phyloP scores from a whole-genome alignment of 176 grass and related monocot genomes.

The Aechmea fasciata region DNA sequence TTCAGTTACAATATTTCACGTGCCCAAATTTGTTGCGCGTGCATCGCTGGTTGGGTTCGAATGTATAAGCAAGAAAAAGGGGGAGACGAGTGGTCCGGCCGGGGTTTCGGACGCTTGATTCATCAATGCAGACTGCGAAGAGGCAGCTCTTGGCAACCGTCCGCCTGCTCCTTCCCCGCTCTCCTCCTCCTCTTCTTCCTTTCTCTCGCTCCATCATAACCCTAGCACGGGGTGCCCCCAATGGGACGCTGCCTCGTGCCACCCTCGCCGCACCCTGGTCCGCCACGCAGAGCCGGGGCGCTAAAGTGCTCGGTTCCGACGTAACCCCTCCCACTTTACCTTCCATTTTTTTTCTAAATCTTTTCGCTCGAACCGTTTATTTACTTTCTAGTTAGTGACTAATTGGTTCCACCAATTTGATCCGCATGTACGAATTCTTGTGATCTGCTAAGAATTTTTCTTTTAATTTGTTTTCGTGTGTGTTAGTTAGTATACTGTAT shows the following conservation, averaged over 20 bases:
- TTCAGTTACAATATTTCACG: too few species aligned
- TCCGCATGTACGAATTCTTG: too few species aligned
- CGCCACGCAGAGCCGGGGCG: slow-evolving; percentile 50
- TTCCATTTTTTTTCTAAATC: not conserved
- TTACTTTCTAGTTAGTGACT: not conserved
- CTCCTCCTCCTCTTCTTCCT: not conserved
- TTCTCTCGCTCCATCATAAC: slow-evolving; percentile 14
- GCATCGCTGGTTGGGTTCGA: not conserved
- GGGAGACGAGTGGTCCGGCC: not conserved
- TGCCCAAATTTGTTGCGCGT: too few species aligned
- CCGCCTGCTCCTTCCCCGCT: slow-evolving; percentile 12
- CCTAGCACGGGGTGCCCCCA: slow-evolving; percentile 11
- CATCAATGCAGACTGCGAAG: slow-evolving; percentile 38
- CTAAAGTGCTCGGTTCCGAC: slow-evolving; percentile 62
- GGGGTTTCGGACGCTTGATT: not conserved
- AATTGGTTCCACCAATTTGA: not conserved
- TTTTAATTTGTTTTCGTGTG: too few species aligned
- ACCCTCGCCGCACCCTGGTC: slow-evolving; percentile 45
- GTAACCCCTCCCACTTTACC: slow-evolving; percentile 16
- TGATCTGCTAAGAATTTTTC: too few species aligned
- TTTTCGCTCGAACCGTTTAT: too few species aligned
- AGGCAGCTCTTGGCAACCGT: slow-evolving; percentile 36
- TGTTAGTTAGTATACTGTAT: too few species aligned
- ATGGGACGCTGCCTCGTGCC: slow-evolving; percentile 2
- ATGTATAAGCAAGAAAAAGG: not conserved